Evolutionary conservation across 108 stramenopile species (phyloP), one percentile per base, ranked within the genome.

Genomic region (Discostella pseudostelligera): DNA sequence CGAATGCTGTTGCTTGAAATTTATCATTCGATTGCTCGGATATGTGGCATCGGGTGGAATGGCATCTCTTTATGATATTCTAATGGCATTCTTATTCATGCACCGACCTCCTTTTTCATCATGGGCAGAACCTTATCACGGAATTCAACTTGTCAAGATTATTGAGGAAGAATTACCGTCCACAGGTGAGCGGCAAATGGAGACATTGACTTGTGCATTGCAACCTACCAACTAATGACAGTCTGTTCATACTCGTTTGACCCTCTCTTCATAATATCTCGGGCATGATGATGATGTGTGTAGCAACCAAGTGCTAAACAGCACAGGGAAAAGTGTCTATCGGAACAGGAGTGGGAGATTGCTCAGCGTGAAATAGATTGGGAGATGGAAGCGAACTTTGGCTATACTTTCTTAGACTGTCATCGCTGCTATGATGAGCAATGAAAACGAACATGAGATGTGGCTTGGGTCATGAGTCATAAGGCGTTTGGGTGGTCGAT

Each of bases 301-400:
- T 36, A 35, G 35, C 49, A 59, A 19, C 62, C 70, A 0, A 71
- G 70, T 28, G 13, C 13, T 12, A 47, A 22, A 11, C 61, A 25
- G 1, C 73, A 74, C 48, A 16, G 13, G 32, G 67, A 58, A 56
- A 56, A 13, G 25, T 74, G 73, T 39, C 36, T 67, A 0, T 26
- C 60, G 9, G 25, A 35, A 13, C 26, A 44, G 12, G 73, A 74
- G 28, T 74, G 73, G 73, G 20, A 39, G 42, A 56, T 53, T 10
- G 73, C 73, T 21, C 73, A 74, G 63, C 64, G 56, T 14, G 62
- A 64, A 20, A 72, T 72, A 4, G 70, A 72, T 58, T 72, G 70
- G 70, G 10, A 49, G 35, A 26, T 64, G 21, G 70, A 72, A 24
- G 14, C 39, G 44, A 12, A 64, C 35, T 72, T 72, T 28, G 70